Evolutionary conservation across 345 rosid genomes (phyloP), one percentile per base, ranked within the genome.

Genomic region (Abelmoschus esculentus): DNA sequence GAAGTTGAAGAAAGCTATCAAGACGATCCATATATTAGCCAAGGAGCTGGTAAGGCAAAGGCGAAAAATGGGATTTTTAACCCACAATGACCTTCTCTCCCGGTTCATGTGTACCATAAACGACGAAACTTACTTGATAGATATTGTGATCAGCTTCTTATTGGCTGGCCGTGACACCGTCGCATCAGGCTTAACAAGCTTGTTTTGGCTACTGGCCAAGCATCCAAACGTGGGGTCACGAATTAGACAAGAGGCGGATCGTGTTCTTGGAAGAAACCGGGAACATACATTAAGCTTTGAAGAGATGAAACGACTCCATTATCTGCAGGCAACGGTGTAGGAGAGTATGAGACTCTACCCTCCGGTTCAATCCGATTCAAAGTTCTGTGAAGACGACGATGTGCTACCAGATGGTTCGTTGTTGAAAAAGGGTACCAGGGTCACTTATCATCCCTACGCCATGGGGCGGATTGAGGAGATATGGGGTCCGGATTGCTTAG

Each of bases 381-480:
- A 85, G 71, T 87, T 83, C 10, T 80, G 84, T 58, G 31, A 17
- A 63, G 59, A 71, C 4, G 80, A 87, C 47, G 89, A 83, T 44
- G 26, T 63, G 5, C 59, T 85, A 18, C 89, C 91, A 0, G 91
- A 85, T 28, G 88, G 88, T 15, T 87, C 84, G 3, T 69, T 67
- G 17, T 87, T 91, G 28, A 82, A 65, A 56, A 78, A 67, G 31
- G 96, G 97, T 38, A 87, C 91, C 1, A 80, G 88, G 57, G 97
- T 89, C 13, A 89, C 92, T 1, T 91, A 91, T 70, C 95, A 89
- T 62, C 83, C 92, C 0, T 91, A 89, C 32, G 96, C 95, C 0
- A 89, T 91, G 95, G 97, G 88, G 28, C 63, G 97, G 66, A 83
- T 86, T 73, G 83, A 76, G 52, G 84, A 84, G 6, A 75, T 89